Conservation (phyloP, 768 basidiomycete genomes). For the Kondoa subrosea region DNA sequence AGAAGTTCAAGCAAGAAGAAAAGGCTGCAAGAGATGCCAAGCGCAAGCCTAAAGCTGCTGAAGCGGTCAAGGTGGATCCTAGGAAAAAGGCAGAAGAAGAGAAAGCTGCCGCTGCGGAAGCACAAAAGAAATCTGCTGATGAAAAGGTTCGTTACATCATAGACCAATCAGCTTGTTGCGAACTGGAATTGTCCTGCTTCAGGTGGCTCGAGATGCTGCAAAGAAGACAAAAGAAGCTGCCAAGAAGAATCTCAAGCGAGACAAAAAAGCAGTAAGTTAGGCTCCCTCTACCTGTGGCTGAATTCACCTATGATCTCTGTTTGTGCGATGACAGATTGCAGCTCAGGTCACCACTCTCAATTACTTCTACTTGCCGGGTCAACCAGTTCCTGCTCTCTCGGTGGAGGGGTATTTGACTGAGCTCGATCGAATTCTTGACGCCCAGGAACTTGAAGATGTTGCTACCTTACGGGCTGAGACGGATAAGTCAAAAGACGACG, state of each 20-base stretch:
- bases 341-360: constrained; percentile 34
- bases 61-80: constrained; percentile 40
- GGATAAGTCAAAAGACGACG: constrained; percentile 32
- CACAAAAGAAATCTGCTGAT: constrained; percentile 44
- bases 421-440: constrained; percentile 33
- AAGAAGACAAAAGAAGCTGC: constrained; percentile 65
- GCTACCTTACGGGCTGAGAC: constrained; percentile 33
- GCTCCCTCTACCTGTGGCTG: neutral
- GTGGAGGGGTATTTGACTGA: constrained; percentile 36
- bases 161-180: too few species aligned
- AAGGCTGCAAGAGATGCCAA: constrained; percentile 84
- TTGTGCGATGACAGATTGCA: too few species aligned
- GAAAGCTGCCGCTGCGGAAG: constrained; percentile 45
- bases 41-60: constrained; percentile 40
- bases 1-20: constrained; percentile 87
- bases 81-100: constrained; percentile 55
- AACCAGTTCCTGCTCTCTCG: constrained; percentile 31
- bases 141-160: too few species aligned
- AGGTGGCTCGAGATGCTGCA: constrained; percentile 73
- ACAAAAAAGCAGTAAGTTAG: constrained; percentile 25
- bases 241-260: constrained; percentile 23
- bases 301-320: too few species aligned
- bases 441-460: constrained; percentile 34
- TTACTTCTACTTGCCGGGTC: constrained; percentile 35
- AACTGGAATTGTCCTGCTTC: constrained; percentile 66